Conservation (phyloP, 768 basidiomycete genomes). For the Lactarius trivialis region DNA sequence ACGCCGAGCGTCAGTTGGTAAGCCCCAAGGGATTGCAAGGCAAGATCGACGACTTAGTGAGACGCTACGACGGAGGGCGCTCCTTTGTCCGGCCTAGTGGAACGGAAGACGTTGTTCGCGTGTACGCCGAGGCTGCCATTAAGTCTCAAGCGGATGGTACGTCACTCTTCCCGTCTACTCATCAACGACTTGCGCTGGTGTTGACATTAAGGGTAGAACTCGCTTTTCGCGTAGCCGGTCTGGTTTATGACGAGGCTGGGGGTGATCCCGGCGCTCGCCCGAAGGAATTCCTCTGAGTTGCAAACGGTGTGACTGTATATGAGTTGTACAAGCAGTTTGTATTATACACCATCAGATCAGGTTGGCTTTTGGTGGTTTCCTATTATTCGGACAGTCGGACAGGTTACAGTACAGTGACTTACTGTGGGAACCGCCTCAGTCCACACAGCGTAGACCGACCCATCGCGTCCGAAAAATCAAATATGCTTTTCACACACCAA, state of each 20-base stretch:
- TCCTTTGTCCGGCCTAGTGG: conserved; percentile 95
- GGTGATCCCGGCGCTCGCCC: conserved; percentile 76
- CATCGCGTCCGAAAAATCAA: too few species aligned
- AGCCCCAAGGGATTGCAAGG: conserved; percentile 74
- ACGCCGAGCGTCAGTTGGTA: conserved; percentile 86
- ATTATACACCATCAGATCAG: conserved; percentile 7
- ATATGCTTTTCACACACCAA: too few species aligned
- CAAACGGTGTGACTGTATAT: background rate
- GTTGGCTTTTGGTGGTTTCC: background rate
- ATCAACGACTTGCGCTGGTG: conserved; percentile 4
- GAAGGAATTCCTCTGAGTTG: conserved; percentile 62
- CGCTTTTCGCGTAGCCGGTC: conserved; percentile 76
- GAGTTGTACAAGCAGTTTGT: conserved; percentile 5
- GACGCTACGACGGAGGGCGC: conserved; percentile 74
- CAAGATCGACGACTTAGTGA: conserved; percentile 75
- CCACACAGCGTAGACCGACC: too few species aligned
- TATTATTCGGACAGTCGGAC: background rate
- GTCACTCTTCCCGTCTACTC: conserved; percentile 27
- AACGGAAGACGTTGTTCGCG: conserved; percentile 95
- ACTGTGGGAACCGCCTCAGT: too few species aligned
- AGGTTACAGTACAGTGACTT: too few species aligned
- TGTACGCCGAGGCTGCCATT: conserved; percentile 87
- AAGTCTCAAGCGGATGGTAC: conserved; percentile 77
- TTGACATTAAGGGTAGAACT: conserved; percentile 46
- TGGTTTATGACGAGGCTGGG: conserved; percentile 78